Evolutionary conservation across 1,139 yeast species (phyloP).

Genomic region (Taphrina flavorubra): DNA sequence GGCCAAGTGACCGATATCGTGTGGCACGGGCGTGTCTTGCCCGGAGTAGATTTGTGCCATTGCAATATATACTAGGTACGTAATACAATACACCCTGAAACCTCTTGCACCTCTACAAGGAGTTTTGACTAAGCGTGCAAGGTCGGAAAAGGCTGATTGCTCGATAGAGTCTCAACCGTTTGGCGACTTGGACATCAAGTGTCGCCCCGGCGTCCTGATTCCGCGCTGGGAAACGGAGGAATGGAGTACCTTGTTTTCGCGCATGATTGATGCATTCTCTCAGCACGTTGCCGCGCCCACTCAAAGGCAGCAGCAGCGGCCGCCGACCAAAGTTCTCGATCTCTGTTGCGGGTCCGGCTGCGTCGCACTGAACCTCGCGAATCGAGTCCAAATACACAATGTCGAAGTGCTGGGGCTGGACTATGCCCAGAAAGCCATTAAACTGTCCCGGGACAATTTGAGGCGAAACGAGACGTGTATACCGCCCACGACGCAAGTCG

Average conservation of each 20-base stretch:
- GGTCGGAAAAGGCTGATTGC: conserved; percentile 4
- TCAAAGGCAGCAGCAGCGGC: no score
- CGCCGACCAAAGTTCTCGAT: conserved; percentile 61
- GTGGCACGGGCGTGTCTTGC: conserved; percentile 50
- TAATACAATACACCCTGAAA: not conserved
- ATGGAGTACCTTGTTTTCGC: conserved; percentile 65
- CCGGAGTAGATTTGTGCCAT: conserved; percentile 46
- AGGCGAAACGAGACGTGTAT: conserved; percentile 41
- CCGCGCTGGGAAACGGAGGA: conserved; percentile 98
- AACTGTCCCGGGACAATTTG: conserved; percentile 59
- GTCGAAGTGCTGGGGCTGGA: conserved; percentile 60
- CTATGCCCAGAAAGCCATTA: conserved; percentile 61
- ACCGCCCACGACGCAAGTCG: conserved; percentile 44
- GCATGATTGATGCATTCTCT: conserved; percentile 47
- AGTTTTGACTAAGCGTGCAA: no score
- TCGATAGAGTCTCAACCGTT: conserved; percentile 86
- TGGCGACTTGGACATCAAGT: conserved; percentile 66
- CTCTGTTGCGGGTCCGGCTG: conserved; percentile 94
- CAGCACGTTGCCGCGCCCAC: conserved; percentile 20
- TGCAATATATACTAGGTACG: conserved; percentile 40
- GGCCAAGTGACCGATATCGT: not conserved
- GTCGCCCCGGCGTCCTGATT: conserved; percentile 72
- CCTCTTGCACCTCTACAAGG: no score
- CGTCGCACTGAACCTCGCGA: conserved; percentile 64
- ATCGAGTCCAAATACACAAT: conserved; percentile 66